Percentiles rank a stretch among this genome's conserved stretches.
These are phyloP conservation scores for Amanita exitialis DNA, from an alignment of 768 basidiomycete genomes.

Conservation along the genomic window DNA sequence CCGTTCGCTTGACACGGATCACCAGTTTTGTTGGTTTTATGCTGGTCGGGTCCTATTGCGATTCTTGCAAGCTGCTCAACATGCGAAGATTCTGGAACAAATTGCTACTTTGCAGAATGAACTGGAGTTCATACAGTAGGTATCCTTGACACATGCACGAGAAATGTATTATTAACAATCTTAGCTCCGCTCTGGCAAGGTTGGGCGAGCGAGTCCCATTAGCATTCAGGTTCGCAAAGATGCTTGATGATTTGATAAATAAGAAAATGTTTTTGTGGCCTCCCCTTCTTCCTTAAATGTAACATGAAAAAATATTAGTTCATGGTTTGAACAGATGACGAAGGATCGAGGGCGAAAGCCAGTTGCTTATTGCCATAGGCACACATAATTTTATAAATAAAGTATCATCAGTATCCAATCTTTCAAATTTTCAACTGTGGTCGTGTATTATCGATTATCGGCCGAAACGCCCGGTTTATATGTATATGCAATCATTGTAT, in stretches of 20 bases:
- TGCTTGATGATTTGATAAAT: constrained; percentile 39
- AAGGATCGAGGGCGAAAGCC: not conserved
- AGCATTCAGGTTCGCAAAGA: constrained; percentile 48
- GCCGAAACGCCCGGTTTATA: not conserved
- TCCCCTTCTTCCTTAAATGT: not conserved
- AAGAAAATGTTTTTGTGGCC: constrained; percentile 24
- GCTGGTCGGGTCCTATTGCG: constrained; percentile 57
- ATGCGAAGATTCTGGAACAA: constrained; percentile 46
- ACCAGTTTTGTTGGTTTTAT: constrained; percentile 60
- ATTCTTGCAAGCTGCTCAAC: constrained; percentile 54
- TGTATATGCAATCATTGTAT: too few relatives aligned
- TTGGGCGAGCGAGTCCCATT: constrained; percentile 62
- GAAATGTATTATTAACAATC: not conserved
- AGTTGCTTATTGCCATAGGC: too few relatives aligned
- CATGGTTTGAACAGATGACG: not conserved
- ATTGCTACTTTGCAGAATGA: constrained; percentile 50
- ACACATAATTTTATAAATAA: too few relatives aligned
- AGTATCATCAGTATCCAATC: not conserved
- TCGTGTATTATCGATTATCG: not conserved
- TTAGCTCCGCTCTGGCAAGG: constrained; percentile 46
- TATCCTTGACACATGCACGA: constrained; percentile 5
- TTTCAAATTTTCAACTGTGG: not conserved
- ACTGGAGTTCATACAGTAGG: constrained; percentile 60
- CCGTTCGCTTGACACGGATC: not conserved
- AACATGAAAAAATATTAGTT: not conserved